A percentile compares a stretch with the other conserved stretches of the same genome.
Evolutionary conservation across 2,329 filamentous ascomycete species (phyloP).

Genomic region (Xylaria sp.): DNA sequence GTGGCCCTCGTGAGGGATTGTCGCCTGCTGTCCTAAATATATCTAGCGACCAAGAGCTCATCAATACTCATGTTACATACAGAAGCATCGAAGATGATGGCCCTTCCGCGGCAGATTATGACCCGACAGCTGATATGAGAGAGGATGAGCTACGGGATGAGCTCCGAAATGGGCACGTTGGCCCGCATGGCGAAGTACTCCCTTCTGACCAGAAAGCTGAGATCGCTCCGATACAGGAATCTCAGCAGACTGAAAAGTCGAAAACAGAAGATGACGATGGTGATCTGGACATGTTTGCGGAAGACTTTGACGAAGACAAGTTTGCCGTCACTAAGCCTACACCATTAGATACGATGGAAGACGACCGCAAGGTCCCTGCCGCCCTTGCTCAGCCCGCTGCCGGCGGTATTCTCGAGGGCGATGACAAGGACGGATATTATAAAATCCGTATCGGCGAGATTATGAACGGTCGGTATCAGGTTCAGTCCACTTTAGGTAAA

Average conservation of each 20-base stretch:
- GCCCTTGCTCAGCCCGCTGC: constrained; percentile 55
- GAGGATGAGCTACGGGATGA: constrained; percentile 68
- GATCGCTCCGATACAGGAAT: constrained; percentile 39
- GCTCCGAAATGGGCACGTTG: constrained; percentile 53
- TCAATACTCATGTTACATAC: constrained; percentile 58
- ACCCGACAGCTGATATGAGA: constrained; percentile 75
- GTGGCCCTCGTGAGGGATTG: constrained; percentile 53
- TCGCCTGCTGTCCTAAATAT: constrained; percentile 65
- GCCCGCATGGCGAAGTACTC: constrained; percentile 61
- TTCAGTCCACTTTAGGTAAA: constrained; percentile 84
- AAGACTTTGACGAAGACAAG: constrained; percentile 71
- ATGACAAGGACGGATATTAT: constrained; percentile 95
- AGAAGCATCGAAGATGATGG: constrained; percentile 60
- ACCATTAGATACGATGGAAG: constrained; percentile 42
- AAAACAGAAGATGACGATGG: constrained; percentile 64
- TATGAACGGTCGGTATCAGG: constrained; percentile 84
- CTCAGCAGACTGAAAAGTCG: constrained; percentile 44
- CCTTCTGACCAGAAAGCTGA: constrained; percentile 40
- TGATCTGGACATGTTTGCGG: constrained; percentile 88
- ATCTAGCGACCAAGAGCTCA: constrained; percentile 67
- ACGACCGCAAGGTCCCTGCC: constrained; percentile 52
- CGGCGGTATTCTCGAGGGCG: constrained; percentile 84
- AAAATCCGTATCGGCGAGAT: constrained; percentile 91
- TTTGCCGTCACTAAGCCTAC: constrained; percentile 57
- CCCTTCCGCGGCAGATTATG: constrained; percentile 77